Evolutionary conservation across 2,329 filamentous ascomycete genomes (phyloP).

Genomic region (Penicillium decumbens): DNA sequence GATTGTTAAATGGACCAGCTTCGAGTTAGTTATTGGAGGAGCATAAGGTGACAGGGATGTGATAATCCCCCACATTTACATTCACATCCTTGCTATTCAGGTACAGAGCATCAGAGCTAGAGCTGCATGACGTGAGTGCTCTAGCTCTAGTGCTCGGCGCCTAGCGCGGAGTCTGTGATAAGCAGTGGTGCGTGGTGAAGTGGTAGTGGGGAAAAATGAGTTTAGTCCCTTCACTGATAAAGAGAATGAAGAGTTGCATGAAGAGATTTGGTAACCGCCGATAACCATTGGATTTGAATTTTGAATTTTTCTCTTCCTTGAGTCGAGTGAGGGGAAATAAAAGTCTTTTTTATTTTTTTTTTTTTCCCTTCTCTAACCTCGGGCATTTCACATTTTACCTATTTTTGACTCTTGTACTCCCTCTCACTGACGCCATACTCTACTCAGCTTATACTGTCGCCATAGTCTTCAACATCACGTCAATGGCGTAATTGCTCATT

Average conservation of each 20-base stretch:
- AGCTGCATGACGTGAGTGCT: conserved; percentile 8
- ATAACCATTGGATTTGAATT: not conserved
- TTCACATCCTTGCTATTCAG: no score
- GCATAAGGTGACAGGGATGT: not conserved
- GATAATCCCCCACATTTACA: not conserved
- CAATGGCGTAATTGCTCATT: conserved; percentile 20
- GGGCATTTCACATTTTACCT: not conserved
- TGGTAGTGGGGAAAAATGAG: conserved; percentile 34
- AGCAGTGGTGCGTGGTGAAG: no score
- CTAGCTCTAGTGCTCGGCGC: conserved; percentile 9
- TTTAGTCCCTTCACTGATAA: conserved; percentile 16
- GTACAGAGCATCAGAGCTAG: not conserved
- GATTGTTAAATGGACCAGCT: not conserved
- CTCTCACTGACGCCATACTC: conserved; percentile 15
- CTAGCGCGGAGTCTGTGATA: conserved; percentile 24
- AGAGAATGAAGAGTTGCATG: conserved; percentile 13
- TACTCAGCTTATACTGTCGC: not conserved
- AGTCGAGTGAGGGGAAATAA: not conserved
- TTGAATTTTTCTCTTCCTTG: not conserved
- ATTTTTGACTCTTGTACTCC: not conserved
- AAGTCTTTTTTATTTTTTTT: conserved; percentile 2
- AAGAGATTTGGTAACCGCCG: conserved; percentile 22
- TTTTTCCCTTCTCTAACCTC: not conserved
- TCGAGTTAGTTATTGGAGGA: no score
- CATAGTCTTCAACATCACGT: conserved; percentile 10